These are phyloP conservation scores for Lactuca saligna DNA, from an alignment of 129 eudicot genomes.

Conservation along the genomic window DNA sequence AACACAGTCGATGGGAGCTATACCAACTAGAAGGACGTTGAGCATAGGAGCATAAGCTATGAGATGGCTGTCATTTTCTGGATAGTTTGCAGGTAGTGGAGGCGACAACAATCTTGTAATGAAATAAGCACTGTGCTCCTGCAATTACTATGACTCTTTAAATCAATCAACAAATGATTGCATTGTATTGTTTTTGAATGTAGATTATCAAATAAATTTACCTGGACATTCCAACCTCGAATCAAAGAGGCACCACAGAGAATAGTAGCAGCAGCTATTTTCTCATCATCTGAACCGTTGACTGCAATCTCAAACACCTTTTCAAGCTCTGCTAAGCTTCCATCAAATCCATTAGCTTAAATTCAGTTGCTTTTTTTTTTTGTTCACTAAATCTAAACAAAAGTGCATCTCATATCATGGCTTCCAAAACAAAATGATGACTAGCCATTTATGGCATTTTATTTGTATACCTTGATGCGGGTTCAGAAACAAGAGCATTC, in stretches of 20 bases:
- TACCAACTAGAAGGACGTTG: constrained; percentile 77
- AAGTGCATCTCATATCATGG: not conserved
- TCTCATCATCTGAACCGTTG: constrained; percentile 88
- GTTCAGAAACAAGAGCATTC: constrained; percentile 75
- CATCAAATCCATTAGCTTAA: constrained; percentile 87
- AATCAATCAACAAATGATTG: constrained; percentile 4
- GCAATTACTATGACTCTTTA: constrained; percentile 31
- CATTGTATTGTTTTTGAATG: not conserved
- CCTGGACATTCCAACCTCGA: constrained; percentile 94
- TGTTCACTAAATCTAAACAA: constrained; percentile 41
- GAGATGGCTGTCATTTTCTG: constrained; percentile 73
- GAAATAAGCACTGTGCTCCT: constrained; percentile 87
- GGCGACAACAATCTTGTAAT: constrained; percentile 88
- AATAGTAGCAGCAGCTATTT: constrained; percentile 81
- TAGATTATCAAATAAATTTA: constrained; percentile 17
- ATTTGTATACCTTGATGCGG: constrained; percentile 85
- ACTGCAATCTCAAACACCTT: constrained; percentile 86
- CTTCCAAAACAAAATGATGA: not conserved
- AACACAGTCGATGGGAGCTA: constrained; percentile 84
- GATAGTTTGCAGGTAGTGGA: constrained; percentile 60
- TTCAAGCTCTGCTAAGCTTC: constrained; percentile 97
- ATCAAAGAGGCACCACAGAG: constrained; percentile 87
- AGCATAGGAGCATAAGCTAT: constrained; percentile 89
- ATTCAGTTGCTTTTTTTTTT: constrained; percentile 64
- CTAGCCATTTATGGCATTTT: not conserved